Evolutionary conservation across 1,284 basidiomycete species (phyloP).

Genomic region (Golubevia sp.): DNA sequence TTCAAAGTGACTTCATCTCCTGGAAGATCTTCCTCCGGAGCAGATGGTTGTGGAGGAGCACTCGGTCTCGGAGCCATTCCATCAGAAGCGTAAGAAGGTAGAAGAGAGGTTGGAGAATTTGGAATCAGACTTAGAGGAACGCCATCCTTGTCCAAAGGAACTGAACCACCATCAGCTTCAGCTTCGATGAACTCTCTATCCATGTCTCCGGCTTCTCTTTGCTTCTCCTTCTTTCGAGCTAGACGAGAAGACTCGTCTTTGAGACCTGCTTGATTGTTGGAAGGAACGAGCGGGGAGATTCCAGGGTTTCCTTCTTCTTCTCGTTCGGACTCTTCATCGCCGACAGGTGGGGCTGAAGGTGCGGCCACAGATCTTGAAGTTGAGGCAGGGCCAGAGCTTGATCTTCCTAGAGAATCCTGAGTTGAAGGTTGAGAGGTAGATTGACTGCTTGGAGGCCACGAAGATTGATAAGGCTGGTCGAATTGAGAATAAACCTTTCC

Average conservation of each 20-base stretch:
- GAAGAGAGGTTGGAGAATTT: not conserved
- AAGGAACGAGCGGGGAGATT: no score
- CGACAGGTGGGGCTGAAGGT: no score
- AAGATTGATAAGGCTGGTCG: slow-evolving; percentile 28
- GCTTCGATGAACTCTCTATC: not conserved
- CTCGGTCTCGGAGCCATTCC: not conserved
- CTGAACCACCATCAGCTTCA: slow-evolving; percentile 24
- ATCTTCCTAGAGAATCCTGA: no score
- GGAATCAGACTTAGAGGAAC: slow-evolving; percentile 2
- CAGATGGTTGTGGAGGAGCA: not conserved
- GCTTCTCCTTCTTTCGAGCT: not conserved
- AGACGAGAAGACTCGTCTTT: slow-evolving; percentile 2
- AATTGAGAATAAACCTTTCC: slow-evolving; percentile 19
- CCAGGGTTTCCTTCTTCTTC: no score
- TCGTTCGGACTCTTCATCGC: no score
- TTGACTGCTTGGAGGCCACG: slow-evolving; percentile 8
- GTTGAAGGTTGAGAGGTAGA: slow-evolving; percentile 15
- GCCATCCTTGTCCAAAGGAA: slow-evolving; percentile 7
- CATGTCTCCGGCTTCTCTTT: not conserved
- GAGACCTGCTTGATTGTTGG: no score
- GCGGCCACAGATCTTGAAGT: no score
- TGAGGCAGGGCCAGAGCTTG: no score
- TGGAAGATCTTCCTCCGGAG: not conserved
- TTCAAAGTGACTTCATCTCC: not conserved
- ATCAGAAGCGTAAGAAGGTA: not conserved